Evolutionary conservation across 257 asterid species (phyloP).

Genomic region (Nicotiana tomentosiformis): DNA sequence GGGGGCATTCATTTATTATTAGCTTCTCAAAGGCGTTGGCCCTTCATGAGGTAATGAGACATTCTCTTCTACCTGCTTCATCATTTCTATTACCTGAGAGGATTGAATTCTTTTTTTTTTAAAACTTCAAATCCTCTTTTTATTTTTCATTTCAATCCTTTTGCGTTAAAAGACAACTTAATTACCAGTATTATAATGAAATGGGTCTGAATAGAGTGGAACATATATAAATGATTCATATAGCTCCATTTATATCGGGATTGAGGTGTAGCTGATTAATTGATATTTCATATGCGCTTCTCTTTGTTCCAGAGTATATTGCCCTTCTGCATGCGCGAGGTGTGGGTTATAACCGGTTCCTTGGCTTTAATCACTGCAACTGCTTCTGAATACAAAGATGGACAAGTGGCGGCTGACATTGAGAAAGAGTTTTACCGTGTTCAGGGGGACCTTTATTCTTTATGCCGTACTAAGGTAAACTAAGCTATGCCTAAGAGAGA

Average conservation of each 20-base stretch:
- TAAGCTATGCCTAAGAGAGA: conserved; percentile 7
- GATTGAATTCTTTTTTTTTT: not conserved
- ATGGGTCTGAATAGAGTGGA: not conserved
- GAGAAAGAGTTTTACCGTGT: conserved; percentile 93
- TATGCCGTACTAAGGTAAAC: conserved; percentile 89
- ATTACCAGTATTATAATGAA: not conserved
- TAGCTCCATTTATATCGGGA: not conserved
- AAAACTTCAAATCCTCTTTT: conserved; percentile 11
- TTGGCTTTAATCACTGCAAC: conserved; percentile 70
- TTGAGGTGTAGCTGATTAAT: not conserved
- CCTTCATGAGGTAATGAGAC: conserved; percentile 66
- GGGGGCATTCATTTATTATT: conserved; percentile 96
- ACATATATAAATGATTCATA: not conserved
- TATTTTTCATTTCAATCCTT: conserved; percentile 13
- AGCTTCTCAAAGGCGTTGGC: conserved; percentile 89
- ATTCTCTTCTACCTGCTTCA: conserved; percentile 11
- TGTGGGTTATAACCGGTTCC: conserved; percentile 95
- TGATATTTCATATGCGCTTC: not conserved
- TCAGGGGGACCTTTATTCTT: conserved; percentile 80
- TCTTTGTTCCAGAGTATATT: conserved; percentile 48
- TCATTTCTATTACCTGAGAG: conserved; percentile 13
- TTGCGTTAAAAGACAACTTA: not conserved
- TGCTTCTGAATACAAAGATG: conserved; percentile 68
- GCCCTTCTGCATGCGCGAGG: conserved; percentile 98
- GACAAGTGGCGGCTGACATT: conserved; percentile 61